Percentiles rank a stretch among this genome's conserved stretches.
These are phyloP conservation scores for Entrophospora sp. DNA, from an alignment of 192 early-diverging fungal species.

Conservation along the genomic window DNA sequence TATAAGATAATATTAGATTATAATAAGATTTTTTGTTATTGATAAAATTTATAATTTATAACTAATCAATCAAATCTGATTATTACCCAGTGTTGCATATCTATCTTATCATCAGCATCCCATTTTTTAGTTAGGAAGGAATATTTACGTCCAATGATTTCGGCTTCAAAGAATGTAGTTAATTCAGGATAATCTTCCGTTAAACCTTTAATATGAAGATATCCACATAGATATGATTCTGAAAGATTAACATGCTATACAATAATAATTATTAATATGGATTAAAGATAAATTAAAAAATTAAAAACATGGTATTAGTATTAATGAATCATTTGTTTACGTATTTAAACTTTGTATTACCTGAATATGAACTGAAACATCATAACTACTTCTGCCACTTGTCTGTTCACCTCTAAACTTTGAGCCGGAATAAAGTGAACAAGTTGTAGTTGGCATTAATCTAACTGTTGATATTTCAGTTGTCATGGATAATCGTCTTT, in stretches of 20 bases:
- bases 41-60: too few relatives aligned
- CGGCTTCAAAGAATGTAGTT: conserved; percentile 84
- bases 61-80: too few relatives aligned
- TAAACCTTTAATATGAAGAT: conserved; percentile 73
- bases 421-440: conserved; percentile 52
- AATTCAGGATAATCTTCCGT: conserved; percentile 72
- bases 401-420: conserved; percentile 59
- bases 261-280: too few relatives aligned
- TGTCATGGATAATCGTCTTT: conserved; percentile 9
- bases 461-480: conserved; percentile 21
- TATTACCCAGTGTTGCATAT: conserved; percentile 66
- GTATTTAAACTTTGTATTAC: conserved; percentile 27
- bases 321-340: not conserved
- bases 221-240: conserved; percentile 67
- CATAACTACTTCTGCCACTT: conserved; percentile 50
- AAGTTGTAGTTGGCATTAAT: conserved; percentile 22
- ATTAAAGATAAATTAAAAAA: not conserved
- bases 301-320: not conserved
- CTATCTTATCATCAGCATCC: conserved; percentile 70
- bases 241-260: conserved; percentile 59
- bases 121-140: conserved; percentile 77
- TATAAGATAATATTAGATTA: not conserved
- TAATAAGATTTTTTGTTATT: too few relatives aligned
- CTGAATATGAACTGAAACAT: conserved; percentile 65
- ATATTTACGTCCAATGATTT: conserved; percentile 71